Conservation (phyloP, 306 rosid species). For the Pterocarpus santalinus region DNA sequence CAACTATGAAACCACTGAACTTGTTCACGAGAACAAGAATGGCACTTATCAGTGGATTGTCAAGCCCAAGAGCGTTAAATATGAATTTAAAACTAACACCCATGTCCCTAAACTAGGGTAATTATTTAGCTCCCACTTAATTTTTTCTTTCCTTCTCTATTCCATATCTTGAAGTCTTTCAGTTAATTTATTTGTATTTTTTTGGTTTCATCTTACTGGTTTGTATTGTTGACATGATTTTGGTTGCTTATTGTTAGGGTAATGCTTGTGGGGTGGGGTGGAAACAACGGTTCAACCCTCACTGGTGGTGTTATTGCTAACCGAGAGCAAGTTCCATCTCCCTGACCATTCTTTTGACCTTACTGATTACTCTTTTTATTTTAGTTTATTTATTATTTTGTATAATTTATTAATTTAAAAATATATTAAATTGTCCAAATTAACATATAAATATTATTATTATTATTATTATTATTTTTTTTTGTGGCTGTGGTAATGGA, state of each 20-base stretch:
- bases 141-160: background rate
- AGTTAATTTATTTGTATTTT: background rate
- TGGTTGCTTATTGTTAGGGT: slow-evolving; percentile 57
- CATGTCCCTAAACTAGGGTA: slow-evolving; percentile 90
- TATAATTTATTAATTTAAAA: no score
- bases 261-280: slow-evolving; percentile 99
- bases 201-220: background rate
- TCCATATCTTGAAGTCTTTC: no score
- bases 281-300: slow-evolving; percentile 93
- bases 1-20: slow-evolving; percentile 88
- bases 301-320: slow-evolving; percentile 96
- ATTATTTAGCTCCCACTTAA: background rate
- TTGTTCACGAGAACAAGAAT: slow-evolving; percentile 79
- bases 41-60: slow-evolving; percentile 87
- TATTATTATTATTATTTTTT: background rate
- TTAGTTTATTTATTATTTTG: background rate
- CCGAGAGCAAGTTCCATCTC: slow-evolving; percentile 71
- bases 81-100: slow-evolving; percentile 77
- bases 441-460: background rate
- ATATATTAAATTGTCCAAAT: no score
- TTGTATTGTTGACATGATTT: background rate
- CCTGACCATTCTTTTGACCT: background rate
- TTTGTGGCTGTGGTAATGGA: slow-evolving; percentile 3
- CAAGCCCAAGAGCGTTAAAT: slow-evolving; percentile 80
- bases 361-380: background rate